Evolutionary conservation across 2,329 filamentous ascomycete genomes (phyloP), one percentile per base, ranked within the genome.

Genomic region (Teratosphaeria viscida): DNA sequence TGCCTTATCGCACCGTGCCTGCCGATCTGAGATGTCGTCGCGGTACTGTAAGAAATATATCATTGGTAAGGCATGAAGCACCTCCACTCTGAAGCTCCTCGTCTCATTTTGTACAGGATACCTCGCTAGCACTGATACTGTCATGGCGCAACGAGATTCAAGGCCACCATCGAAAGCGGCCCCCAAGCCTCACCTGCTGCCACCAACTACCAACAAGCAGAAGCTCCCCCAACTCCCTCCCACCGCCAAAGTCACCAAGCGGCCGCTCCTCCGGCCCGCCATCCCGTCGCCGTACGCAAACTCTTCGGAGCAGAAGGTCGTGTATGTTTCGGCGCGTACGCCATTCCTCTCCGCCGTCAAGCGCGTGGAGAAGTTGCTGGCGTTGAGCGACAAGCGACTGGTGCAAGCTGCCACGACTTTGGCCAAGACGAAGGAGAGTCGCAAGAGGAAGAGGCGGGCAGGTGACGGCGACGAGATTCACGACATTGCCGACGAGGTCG

Each of bases 271-370:
- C n/a, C 83, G 79, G 69, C 75, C 82, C 3, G 72, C 82, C 2
- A 72, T 82, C 34, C 74, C 81, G 3, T 80, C 80, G 0, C 80
- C 81, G 3, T 82, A 82, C 70, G 73, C 80, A 19, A 76, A 76
- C 57, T 64, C 78, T 54, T 65, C 67, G 1, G 68, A 74, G 5
- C 79, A 77, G 11, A 85, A 85, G 71, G 71, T 82, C 61, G 78
- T 91, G 71, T 89, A 90, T 75, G 78, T 91, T 60, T 84, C 83
- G 43, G 74, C 81, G 49, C 77, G 77, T 43, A 85, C 86, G 0
- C 84, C 85, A 6, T 88, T 89, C 76, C 82, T 89, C 73, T 82
- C 86, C 11, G 78, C 83, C 4, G 79, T 89, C 12, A 84, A 84
- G 66, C 85, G 87, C 56, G 81, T 85, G 14, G 82, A 83, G 61